Evolutionary conservation across 306 rosid species (phyloP).

Genomic region (Clitoria ternatea): DNA sequence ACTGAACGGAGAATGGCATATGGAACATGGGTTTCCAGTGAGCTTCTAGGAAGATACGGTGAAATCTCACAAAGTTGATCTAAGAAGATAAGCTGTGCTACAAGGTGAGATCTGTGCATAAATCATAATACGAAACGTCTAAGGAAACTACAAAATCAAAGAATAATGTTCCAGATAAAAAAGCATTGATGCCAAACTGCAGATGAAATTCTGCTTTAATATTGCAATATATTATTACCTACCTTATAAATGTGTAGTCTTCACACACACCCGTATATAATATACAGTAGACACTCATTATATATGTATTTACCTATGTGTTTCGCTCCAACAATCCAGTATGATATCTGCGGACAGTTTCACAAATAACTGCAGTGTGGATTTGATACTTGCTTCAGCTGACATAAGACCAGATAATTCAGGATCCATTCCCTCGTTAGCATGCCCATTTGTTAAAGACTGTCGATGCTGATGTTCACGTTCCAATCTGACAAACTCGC

Average conservation of each 20-base stretch:
- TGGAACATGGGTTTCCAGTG: constrained; percentile 78
- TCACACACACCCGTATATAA: background rate
- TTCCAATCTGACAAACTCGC: constrained; percentile 90
- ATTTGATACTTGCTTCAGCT: constrained; percentile 82
- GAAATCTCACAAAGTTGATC: constrained; percentile 95
- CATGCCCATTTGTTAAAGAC: constrained; percentile 68
- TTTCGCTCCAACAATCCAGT: constrained; percentile 87
- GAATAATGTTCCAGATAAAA: background rate
- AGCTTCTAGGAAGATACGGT: constrained; percentile 87
- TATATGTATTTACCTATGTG: constrained; percentile 45
- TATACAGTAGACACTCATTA: background rate
- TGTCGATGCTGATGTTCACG: constrained; percentile 69
- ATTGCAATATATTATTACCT: background rate
- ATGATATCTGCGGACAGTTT: constrained; percentile 75
- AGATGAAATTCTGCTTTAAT: background rate
- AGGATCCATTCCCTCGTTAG: constrained; percentile 46
- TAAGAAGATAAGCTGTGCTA: constrained; percentile 85
- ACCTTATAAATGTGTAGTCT: background rate
- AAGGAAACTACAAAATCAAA: constrained; percentile 5
- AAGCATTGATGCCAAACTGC: background rate
- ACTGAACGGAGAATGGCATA: constrained; percentile 88
- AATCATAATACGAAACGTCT: constrained; percentile 10
- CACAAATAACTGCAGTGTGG: constrained; percentile 85
- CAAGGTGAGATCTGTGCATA: constrained; percentile 79
- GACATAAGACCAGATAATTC: constrained; percentile 59